Evolutionary conservation across 257 asterid genomes (phyloP), one percentile per base, ranked within the genome.

Genomic region (Vinca minor): DNA sequence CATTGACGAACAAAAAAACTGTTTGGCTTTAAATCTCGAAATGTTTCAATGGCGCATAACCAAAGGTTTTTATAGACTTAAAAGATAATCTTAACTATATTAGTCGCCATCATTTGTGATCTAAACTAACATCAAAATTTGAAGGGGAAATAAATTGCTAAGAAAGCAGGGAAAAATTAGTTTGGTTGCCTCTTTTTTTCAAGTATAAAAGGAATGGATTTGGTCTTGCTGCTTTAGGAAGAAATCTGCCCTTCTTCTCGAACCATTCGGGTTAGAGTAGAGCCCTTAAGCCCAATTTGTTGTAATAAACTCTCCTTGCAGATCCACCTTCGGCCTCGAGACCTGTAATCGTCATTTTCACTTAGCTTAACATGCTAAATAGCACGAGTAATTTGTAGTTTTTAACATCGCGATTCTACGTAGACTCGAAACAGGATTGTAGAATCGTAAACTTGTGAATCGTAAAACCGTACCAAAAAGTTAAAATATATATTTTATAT

Each of bases 181-280:
- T 81, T 69, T 26, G 80, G 65, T 60, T 72, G 34, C 39, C 81
- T 72, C 64, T 81, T 31, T 66, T 54, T 53, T 69, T 84, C 85
- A 18, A 64, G 25, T 2, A 79, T 73, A 63, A 89, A 78, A 34
- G 96, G 95, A 58, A 92, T 80, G 0, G 96, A 95, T 78, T 92
- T 92, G 98, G 97, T 72, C 95, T 81, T 46, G 98, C 97, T 44
- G 98, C 74, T 71, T 59, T 87, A 0, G 98, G 98, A 53, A 92
- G 89, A 60, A 92, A 74, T 67, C 97, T 84, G 38, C 98, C 97
- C 81, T 89, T 92, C 84, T 89, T 92, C 68, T 81, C 96, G 18
- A 92, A 89, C 97, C 98, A 92, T 75, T 89, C 97, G 0, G 98
- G 97, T 63, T 85, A 85, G 52, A 92, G 91, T 67, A 89, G 79